These are phyloP conservation scores for Acanthochlamys bracteata DNA, from an alignment of 106 monocot genomes.

Conservation along the genomic window DNA sequence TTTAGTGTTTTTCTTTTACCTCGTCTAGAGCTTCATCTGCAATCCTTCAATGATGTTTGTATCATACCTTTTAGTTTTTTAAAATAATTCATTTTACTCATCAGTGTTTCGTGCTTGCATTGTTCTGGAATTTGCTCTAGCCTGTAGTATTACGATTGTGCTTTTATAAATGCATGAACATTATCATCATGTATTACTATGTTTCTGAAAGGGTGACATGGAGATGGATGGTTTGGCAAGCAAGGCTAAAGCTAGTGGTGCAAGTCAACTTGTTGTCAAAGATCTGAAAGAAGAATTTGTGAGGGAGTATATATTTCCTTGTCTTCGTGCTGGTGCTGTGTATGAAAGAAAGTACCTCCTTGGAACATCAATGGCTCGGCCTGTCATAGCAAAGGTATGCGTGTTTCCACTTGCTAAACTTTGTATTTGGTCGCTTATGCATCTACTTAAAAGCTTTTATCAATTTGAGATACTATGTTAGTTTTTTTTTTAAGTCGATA, in stretches of 20 bases:
- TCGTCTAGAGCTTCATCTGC: too few relatives aligned
- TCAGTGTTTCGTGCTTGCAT: too few relatives aligned
- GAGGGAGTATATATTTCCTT: constrained; percentile 77
- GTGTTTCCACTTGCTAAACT: neutral
- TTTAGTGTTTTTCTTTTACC: too few relatives aligned
- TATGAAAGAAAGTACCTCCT: constrained; percentile 96
- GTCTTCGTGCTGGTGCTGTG: constrained; percentile 84
- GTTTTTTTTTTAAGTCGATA: too few relatives aligned
- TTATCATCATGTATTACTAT: neutral
- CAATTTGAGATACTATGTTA: too few relatives aligned
- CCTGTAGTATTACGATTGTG: too few relatives aligned
- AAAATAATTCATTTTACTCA: too few relatives aligned
- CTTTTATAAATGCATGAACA: too few relatives aligned
- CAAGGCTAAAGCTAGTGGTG: constrained; percentile 94
- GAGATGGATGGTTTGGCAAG: constrained; percentile 88
- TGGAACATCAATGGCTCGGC: constrained; percentile 98
- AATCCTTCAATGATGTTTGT: too few relatives aligned
- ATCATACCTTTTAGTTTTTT: too few relatives aligned
- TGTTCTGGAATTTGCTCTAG: too few relatives aligned
- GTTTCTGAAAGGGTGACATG: constrained; percentile 56
- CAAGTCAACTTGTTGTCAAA: constrained; percentile 90
- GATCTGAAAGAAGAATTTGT: constrained; percentile 99
- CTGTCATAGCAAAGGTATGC: constrained; percentile 90
- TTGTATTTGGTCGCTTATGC: neutral
- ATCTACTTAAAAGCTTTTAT: too few relatives aligned